phyloP scores from a whole-genome alignment of 768 basidiomycete genomes.

The Tremella yokohamensis region DNA sequence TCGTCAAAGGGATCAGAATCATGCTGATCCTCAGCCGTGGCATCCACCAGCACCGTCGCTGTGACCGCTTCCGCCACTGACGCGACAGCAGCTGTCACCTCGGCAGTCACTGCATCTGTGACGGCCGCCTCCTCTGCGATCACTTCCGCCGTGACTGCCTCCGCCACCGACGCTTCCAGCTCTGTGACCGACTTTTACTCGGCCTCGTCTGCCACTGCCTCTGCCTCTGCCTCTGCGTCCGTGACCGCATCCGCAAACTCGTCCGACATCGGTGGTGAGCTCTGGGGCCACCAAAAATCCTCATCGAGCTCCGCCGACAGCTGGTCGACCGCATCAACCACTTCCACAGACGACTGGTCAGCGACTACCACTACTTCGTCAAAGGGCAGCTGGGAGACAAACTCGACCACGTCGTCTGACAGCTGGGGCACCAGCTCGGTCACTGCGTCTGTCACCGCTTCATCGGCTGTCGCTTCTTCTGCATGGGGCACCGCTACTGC shows the following conservation, averaged over 20 bases:
- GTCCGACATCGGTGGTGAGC: constrained; percentile 18
- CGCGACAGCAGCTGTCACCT: constrained; percentile 1
- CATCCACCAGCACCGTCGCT: constrained; percentile 1
- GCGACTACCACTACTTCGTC: constrained; percentile 3
- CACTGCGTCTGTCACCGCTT: constrained; percentile 11
- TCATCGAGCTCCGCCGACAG: constrained; percentile 15
- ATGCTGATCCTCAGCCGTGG: neutral
- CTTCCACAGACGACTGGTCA: constrained; percentile 3
- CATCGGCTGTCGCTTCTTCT: constrained; percentile 10
- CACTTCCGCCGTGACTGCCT: constrained; percentile 8
- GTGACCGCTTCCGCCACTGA: neutral
- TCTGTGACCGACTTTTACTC: constrained; percentile 4
- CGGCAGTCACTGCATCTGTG: neutral
- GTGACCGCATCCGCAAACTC: constrained; percentile 4
- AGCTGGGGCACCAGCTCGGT: constrained; percentile 10
- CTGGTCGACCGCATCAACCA: constrained; percentile 15
- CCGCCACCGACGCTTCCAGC: constrained; percentile 8
- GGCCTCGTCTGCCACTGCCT: constrained; percentile 8
- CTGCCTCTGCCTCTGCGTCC: constrained; percentile 11
- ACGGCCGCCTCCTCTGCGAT: constrained; percentile 10
- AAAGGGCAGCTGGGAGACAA: neutral
- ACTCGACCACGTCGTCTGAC: neutral
- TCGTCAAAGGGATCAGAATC: too few relatives aligned
- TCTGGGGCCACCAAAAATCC: constrained; percentile 14
- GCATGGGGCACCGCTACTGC: constrained; percentile 13